Evolutionary conservation across 768 basidiomycete genomes (phyloP).

Genomic region (Mrakia hoshinonis): DNA sequence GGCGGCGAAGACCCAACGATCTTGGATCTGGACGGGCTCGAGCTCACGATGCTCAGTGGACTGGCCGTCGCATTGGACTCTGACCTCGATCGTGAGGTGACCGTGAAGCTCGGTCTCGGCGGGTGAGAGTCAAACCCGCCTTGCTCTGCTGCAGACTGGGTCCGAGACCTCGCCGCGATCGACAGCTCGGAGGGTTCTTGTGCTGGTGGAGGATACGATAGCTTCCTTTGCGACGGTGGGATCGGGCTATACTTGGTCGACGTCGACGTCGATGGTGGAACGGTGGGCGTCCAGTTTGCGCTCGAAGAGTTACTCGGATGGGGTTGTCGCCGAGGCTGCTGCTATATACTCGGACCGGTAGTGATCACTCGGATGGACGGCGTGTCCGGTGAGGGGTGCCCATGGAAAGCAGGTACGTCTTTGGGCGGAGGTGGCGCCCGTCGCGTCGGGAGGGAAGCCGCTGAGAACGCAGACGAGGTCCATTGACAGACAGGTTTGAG

Average conservation of each 20-base stretch:
- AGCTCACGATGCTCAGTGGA: too few relatives aligned
- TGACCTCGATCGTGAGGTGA: neutral
- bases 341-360: neutral
- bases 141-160: too few relatives aligned
- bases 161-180: too few relatives aligned
- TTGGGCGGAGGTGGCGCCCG: neutral
- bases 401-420: neutral
- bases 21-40: too few relatives aligned
- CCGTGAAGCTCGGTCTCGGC: neutral
- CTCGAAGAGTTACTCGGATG: neutral
- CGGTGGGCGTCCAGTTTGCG: neutral
- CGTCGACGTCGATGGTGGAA: neutral
- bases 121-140: neutral
- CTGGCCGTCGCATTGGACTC: neutral
- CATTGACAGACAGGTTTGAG: too few relatives aligned
- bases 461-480: neutral
- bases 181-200: too few relatives aligned
- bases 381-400: neutral
- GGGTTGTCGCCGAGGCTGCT: neutral
- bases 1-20: too few relatives aligned
- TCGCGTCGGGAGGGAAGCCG: neutral
- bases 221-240: neutral
- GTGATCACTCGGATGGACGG: neutral
- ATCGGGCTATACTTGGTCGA: neutral
- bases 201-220: too few relatives aligned